Evolutionary conservation across 345 rosid species (phyloP), one percentile per base, ranked within the genome.

Genomic region (Camelina hispida): DNA sequence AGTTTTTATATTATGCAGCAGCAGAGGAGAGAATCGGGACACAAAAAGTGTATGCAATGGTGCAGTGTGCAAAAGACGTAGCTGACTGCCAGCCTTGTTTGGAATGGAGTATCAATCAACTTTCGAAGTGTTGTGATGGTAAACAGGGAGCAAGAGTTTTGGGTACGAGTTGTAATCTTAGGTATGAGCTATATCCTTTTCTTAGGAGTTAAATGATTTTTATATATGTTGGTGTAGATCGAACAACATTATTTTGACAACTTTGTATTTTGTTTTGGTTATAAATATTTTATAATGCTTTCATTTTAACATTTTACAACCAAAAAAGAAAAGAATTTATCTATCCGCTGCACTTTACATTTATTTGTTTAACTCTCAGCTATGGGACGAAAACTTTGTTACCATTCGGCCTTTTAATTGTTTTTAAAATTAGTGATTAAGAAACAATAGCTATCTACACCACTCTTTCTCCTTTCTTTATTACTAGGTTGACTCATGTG

Each of bases 161-260:
- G 28, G 57, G 80, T 38, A 81, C 78, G 4, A 86, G 84, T 38
- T 88, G 93, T 52, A 83, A 73, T 59, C 38, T 88, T 71, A 73
- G 85, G 80, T 88, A 88, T 22, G 93, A 88, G 47, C n/a, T 82
- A 16, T 81, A 82, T 63, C 87, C 87, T 32, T 83, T 82, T 68
- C 77, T 87, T 32, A 15, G 50, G 50, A 15, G 9, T 46, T 46
- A 6, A 46, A 15, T 32, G 50, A 46, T 3, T 46, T 9, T 46
- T 46, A 14, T 13, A 14, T 13, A 11, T 46, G 50, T 4, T 43
- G 16, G 22, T 20, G 22, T 20, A 20, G 22, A 20, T 20, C 22
- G 48, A 5, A 43, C 16, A 13, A 43, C 16, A 38, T 38, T 38
- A 3, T 38, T 38, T 38, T 38, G 14, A 38, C 43, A 38, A 38